Evolutionary conservation across 2,329 filamentous ascomycete species (phyloP), one percentile per base, ranked within the genome.

Genomic region (Aspergillus novofumigatus): DNA sequence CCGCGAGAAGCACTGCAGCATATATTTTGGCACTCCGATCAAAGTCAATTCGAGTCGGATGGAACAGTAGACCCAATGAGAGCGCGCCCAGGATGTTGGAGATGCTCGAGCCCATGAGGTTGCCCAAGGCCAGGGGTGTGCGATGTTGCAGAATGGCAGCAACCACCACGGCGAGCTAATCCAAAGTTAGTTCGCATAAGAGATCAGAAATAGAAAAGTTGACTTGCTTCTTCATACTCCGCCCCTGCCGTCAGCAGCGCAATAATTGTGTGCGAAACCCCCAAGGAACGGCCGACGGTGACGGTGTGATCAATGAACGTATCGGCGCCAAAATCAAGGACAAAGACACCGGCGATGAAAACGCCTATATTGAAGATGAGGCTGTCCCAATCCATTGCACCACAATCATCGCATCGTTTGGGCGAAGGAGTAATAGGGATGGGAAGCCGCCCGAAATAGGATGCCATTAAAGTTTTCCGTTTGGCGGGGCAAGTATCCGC

Each of bases 11-110:
- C 9, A 81, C 55, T 1, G 69, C 64, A 1, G 78, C 75, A 60
- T 83, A 83, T 11, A 81, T 69, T 58, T 76, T 78, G 1, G 79
- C 72, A 57, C 78, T 81, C n/a, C 64, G 61, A 59, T 83, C 81
- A 57, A 82, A 83, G 1, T 57, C 49, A 10, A 75, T 65, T 1
- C 58, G 52, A 1, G 61, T 60, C 7, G 68, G 65, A 56, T 75
- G 69, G 61, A 76, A 80, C 3, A 83, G 63, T 1, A 84, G 70
- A 4, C 80, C 81, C 1, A 84, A 70, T 1, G 80, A 81, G 62
- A 84, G 84, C 11, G 81, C 81, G 17, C 81, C 81, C 2, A 83
- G 73, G 52, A 83, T 81, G 54, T 83, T 83, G 51, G 81, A 83
- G 49, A 84, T 80, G 38, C 75, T 72, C 20, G 80, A 81, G n/a